phyloP scores from a whole-genome alignment of 1,284 basidiomycete genomes.

The Fomitopsis betulina region DNA sequence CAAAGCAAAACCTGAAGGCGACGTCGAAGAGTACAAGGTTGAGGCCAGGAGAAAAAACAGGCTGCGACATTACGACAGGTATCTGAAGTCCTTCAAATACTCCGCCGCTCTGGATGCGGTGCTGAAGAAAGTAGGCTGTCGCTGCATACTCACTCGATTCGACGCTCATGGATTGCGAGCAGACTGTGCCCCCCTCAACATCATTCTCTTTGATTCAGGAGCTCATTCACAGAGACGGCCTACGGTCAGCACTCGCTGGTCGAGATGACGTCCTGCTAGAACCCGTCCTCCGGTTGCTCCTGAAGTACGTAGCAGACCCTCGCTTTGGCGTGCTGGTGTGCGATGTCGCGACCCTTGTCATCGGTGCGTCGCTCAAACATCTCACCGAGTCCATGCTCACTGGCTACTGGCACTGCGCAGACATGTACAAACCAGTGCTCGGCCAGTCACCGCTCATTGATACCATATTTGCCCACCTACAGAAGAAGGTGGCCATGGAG shows the following conservation, averaged over 20 bases:
- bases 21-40: conserved; percentile 69
- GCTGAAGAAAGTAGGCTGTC: conserved; percentile 63
- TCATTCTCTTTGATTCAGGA: conserved; percentile 94
- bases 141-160: background rate
- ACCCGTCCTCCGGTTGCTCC: conserved; percentile 81
- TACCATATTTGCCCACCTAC: conserved; percentile 78
- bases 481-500: conserved; percentile 82
- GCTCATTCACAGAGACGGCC: conserved; percentile 88
- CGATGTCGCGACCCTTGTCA: conserved; percentile 77
- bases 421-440: conserved; percentile 88
- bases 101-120: conserved; percentile 91
- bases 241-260: conserved; percentile 82
- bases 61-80: conserved; percentile 84
- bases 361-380: conserved; percentile 54
- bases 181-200: conserved; percentile 79
- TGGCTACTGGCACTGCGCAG: conserved; percentile 36
- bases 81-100: conserved; percentile 93
- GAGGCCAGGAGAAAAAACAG: conserved; percentile 72
- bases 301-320: conserved; percentile 86
- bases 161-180: conserved; percentile 4
- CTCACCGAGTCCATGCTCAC: background rate
- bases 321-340: conserved; percentile 88
- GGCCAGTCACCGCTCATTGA: conserved; percentile 95
- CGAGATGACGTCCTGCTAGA: conserved; percentile 94
- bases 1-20: conserved; percentile 45